phyloP scores from a whole-genome alignment of 2,329 filamentous ascomycete species.

The Chrysoporthe austroafricana region DNA sequence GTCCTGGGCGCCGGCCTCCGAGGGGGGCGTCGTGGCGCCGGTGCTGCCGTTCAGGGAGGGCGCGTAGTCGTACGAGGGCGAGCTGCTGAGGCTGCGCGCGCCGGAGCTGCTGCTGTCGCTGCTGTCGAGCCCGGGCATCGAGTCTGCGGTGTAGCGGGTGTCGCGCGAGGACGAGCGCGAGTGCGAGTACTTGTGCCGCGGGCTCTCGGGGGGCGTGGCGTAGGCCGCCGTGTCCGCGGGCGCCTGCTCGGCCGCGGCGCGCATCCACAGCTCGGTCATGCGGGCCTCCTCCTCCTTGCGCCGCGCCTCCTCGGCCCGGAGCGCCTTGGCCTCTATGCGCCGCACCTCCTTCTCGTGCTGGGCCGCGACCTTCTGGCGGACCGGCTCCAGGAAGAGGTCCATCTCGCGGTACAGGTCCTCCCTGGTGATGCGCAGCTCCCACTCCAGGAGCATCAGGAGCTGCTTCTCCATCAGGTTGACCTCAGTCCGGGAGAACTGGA shows the following conservation, averaged over 20 bases:
- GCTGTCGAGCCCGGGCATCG: conserved; percentile 45
- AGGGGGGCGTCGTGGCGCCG: conserved; percentile 55
- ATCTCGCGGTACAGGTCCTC: conserved; percentile 86
- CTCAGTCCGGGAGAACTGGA: conserved; percentile 92
- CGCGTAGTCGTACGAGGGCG: conserved; percentile 49
- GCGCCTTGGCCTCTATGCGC: conserved; percentile 39
- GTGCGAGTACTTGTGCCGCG: conserved; percentile 43
- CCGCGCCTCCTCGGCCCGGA: conserved; percentile 21
- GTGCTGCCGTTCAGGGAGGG: conserved; percentile 37
- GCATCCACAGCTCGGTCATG: conserved; percentile 43
- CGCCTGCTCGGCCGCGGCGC: conserved; percentile 38
- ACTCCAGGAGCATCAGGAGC: conserved; percentile 90
- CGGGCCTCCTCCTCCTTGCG: conserved; percentile 33
- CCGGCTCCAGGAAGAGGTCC: conserved; percentile 84
- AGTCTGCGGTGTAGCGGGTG: conserved; percentile 25
- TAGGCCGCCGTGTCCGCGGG: conserved; percentile 38
- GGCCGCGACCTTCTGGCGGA: conserved; percentile 65
- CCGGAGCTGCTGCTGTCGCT: conserved; percentile 39
- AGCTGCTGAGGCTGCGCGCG: conserved; percentile 50
- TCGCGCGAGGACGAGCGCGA: conserved; percentile 36
- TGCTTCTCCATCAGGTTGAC: conserved; percentile 99
- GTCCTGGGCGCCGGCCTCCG: conserved; percentile 45
- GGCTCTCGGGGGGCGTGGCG: conserved; percentile 52
- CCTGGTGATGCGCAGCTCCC: conserved; percentile 85
- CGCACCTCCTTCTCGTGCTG: conserved; percentile 55